These are phyloP conservation scores for Parastagonospora nodorum DNA, from an alignment of 2,329 filamentous ascomycete species.

Conservation along the genomic window DNA sequence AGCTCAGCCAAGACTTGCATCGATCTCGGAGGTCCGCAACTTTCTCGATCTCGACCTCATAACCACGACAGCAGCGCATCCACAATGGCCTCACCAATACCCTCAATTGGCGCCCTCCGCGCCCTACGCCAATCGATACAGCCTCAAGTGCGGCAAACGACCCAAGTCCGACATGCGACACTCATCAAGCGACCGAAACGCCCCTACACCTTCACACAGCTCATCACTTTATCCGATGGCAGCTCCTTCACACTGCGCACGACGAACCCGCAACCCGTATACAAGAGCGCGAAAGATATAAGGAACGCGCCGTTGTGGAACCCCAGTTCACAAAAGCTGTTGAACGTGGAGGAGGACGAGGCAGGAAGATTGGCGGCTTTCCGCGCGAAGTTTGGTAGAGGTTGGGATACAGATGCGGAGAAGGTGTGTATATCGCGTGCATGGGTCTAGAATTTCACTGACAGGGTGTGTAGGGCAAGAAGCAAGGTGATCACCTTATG, in stretches of 20 bases:
- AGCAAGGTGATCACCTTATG: constrained; percentile 31
- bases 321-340: constrained; percentile 76
- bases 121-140: constrained; percentile 33
- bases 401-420: constrained; percentile 67
- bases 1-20: constrained; percentile 16
- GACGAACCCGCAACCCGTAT: constrained; percentile 69
- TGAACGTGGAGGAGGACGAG: constrained; percentile 93
- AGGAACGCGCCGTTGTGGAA: constrained; percentile 93
- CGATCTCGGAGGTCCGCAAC: constrained; percentile 29
- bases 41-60: constrained; percentile 13
- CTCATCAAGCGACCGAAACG: constrained; percentile 86
- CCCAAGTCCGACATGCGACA: constrained; percentile 78
- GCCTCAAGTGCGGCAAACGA: constrained; percentile 19
- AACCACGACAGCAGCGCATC: constrained; percentile 5
- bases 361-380: constrained; percentile 88
- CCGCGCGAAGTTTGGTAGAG: constrained; percentile 78
- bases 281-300: constrained; percentile 76
- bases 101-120: constrained; percentile 39
- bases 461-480: constrained; percentile 17
- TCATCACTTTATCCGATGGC: constrained; percentile 90
- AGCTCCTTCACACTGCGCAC: constrained; percentile 81
- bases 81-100: constrained; percentile 39
- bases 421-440: constrained; percentile 10
- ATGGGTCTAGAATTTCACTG: neutral
- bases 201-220: constrained; percentile 96